phyloP scores from a whole-genome alignment of 148 eudicot genomes.

The Amaranthus palmeri region DNA sequence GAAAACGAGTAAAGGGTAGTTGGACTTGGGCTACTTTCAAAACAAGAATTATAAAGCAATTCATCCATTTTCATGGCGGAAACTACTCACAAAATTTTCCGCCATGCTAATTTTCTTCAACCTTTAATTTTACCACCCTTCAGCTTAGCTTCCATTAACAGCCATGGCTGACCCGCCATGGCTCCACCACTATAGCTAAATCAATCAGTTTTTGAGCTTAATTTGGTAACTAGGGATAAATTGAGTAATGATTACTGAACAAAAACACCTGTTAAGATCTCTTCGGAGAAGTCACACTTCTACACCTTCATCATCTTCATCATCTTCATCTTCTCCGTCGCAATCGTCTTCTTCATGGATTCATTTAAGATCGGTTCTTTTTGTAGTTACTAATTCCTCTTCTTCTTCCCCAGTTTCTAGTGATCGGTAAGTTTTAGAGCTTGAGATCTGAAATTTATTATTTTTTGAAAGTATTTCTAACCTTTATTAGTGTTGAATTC shows the following conservation, averaged over 20 bases:
- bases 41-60: background rate
- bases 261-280: constrained; percentile 48
- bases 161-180: constrained; percentile 51
- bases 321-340: constrained; percentile 32
- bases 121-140: no score
- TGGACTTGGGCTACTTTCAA: constrained; percentile 4
- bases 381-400: constrained; percentile 38
- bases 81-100: background rate
- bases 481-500: background rate
- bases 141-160: constrained; percentile 25
- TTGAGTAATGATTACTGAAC: constrained; percentile 31
- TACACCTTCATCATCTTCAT: constrained; percentile 12
- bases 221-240: background rate
- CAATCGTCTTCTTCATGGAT: constrained; percentile 48
- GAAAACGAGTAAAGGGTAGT: constrained; percentile 1
- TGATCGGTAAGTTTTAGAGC: constrained; percentile 53
- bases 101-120: background rate
- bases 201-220: background rate
- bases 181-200: constrained; percentile 26
- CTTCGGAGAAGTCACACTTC: constrained; percentile 53
- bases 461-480: background rate
- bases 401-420: constrained; percentile 35
- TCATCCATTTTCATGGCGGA: no score
- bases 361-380: constrained; percentile 59
- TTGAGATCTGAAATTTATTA: background rate